Conservation (phyloP, 805 yeast genomes). For the Peterozyma toletana region DNA sequence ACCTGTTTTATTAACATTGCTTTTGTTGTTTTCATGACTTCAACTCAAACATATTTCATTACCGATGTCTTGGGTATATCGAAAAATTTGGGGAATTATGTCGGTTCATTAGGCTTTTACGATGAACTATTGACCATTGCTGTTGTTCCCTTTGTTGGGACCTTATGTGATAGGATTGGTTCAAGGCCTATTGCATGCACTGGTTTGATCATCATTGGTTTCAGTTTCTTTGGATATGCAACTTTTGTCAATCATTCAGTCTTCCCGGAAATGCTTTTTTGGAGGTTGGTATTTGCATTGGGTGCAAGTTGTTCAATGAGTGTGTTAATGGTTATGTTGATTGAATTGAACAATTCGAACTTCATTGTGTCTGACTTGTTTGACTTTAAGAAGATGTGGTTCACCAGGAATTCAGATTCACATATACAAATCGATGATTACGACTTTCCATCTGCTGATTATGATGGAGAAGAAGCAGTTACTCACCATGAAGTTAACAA, state of each 20-base stretch:
- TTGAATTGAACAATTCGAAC: slow-evolving; percentile 38
- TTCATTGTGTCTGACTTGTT: slow-evolving; percentile 23
- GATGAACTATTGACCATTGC: slow-evolving; percentile 53
- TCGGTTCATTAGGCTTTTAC: slow-evolving; percentile 43
- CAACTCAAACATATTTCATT: slow-evolving; percentile 23
- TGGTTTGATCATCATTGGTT: slow-evolving; percentile 42
- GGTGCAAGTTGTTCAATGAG: slow-evolving; percentile 48
- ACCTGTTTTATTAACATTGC: slow-evolving; percentile 16
- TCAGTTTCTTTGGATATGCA: slow-evolving; percentile 43
- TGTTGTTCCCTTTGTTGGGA: slow-evolving; percentile 56
- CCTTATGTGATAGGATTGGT: slow-evolving; percentile 56
- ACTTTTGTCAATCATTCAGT: slow-evolving; percentile 27
- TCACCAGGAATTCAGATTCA: slow-evolving; percentile 10
- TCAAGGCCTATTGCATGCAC: slow-evolving; percentile 41
- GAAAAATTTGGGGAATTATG: slow-evolving; percentile 30
- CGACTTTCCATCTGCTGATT: slow-evolving; percentile 3
- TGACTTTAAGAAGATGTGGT: slow-evolving; percentile 6
- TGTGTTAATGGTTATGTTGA: slow-evolving; percentile 39
- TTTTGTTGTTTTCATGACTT: slow-evolving; percentile 21
- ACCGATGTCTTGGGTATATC: slow-evolving; percentile 23
- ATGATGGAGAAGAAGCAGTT: slow-evolving; percentile 9
- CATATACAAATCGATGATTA: slow-evolving; percentile 2
- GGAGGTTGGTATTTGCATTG: slow-evolving; percentile 50
- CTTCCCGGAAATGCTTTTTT: slow-evolving; percentile 42
- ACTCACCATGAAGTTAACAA: slow-evolving; percentile 11